Evolutionary conservation across 176 grass and related monocot genomes (phyloP).

Genomic region (Ensete glaucum): DNA sequence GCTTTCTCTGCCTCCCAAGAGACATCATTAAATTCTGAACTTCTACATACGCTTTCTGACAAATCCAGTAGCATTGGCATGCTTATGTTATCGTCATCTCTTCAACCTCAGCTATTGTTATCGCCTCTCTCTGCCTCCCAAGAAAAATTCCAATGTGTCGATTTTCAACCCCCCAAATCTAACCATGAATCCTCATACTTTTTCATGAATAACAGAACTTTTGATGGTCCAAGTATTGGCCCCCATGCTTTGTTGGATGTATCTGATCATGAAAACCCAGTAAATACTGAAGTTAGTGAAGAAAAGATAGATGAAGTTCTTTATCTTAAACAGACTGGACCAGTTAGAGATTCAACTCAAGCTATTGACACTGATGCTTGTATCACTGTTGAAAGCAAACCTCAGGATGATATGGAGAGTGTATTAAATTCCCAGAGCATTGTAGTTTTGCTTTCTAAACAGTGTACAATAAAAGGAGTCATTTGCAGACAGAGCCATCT

Average conservation of each 20-base stretch:
- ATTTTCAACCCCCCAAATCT: not conserved
- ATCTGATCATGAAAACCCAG: not conserved
- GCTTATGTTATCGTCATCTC: not conserved
- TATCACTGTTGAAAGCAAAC: not conserved
- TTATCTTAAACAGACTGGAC: not conserved
- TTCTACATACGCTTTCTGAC: not conserved
- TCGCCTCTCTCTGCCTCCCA: not conserved
- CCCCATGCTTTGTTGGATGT: not conserved
- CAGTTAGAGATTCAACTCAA: not conserved
- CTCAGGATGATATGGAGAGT: slow-evolving; percentile 9
- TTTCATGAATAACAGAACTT: not conserved
- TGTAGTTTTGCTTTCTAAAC: slow-evolving; percentile 68
- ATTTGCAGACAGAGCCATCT: slow-evolving; percentile 60
- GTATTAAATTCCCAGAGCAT: slow-evolving; percentile 66
- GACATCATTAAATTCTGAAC: not conserved
- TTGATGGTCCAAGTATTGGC: not conserved
- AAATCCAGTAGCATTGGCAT: not conserved
- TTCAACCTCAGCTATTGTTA: not conserved
- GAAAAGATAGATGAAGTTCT: slow-evolving; percentile 10
- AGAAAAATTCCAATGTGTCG: not conserved
- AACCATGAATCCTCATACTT: not conserved
- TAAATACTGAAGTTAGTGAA: not conserved
- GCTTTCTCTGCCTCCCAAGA: no score
- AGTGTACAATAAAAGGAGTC: slow-evolving; percentile 55
- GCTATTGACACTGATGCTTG: not conserved